Conservation (phyloP, 1,284 basidiomycete species). For the Sanghuangporus weigelae region DNA sequence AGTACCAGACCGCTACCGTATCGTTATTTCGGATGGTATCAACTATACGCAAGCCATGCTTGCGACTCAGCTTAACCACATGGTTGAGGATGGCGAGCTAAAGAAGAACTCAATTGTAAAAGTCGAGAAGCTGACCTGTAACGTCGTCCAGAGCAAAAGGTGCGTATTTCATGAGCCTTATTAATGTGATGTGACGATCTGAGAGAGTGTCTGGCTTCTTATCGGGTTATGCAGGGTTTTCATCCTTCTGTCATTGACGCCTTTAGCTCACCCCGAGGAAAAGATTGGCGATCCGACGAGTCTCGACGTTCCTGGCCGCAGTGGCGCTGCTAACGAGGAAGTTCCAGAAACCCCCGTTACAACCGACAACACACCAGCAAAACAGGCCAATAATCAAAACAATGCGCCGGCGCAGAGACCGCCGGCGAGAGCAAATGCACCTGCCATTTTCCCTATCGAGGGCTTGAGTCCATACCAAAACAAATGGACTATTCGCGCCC, state of each 20-base stretch:
- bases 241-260: conserved; percentile 75
- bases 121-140: conserved; percentile 78
- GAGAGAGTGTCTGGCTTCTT: conserved; percentile 2
- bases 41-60: conserved; percentile 92
- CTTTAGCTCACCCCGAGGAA: conserved; percentile 46
- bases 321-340: conserved; percentile 23
- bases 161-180: conserved; percentile 32
- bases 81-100: conserved; percentile 69
- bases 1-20: conserved; percentile 56
- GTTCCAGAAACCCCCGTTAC: conserved; percentile 18
- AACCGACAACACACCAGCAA: conserved; percentile 2
- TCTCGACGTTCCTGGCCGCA: conserved; percentile 30
- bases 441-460: conserved; percentile 79
- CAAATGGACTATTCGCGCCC: conserved; percentile 97
- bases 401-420: conserved; percentile 21
- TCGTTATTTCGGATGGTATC: conserved; percentile 77
- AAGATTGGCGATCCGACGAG: conserved; percentile 74
- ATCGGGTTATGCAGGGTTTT: conserved; percentile 55
- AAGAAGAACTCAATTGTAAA: conserved; percentile 70
- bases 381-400: conserved; percentile 11
- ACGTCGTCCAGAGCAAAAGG: conserved; percentile 82
- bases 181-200: background rate
- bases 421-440: conserved; percentile 25
- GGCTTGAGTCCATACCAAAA: conserved; percentile 96
- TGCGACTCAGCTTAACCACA: conserved; percentile 82